Base-by-base conservation (phyloP, 2,329 filamentous ascomycete species). In the Leptographium galeiforme region DNA sequence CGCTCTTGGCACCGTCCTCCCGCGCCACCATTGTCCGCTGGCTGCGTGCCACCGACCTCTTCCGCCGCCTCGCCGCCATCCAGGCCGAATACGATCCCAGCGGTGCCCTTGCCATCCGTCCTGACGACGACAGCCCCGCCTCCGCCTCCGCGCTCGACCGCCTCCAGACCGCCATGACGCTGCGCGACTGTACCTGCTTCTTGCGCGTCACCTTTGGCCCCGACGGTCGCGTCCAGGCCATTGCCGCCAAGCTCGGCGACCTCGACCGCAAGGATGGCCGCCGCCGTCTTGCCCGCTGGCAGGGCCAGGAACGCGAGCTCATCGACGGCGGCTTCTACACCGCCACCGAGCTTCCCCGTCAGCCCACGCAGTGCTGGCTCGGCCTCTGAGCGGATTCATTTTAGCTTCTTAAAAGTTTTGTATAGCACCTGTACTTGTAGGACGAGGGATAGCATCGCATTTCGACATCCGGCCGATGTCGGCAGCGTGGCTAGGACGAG, bases 151-250 rank as follows among this genome's bases (percentile, higher is more conserved):
- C 65, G 4, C 66, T 74, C 39, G 63, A 68, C 12, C 70, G 76
- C 33, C 81, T 86, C 56, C 75, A 78, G 13, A 71, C 87, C 8
- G 85, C 85, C 53, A 91, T 91, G 87, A 90, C 87, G 4, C 66
- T 93, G 58, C 73, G 87, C 50, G 87, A 93, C 69, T 89, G 87
- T 64, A 87, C 85, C 4, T 77, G 87, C 60, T 89, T 84, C 62
- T 70, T 88, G 43, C 78, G 79, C 61, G 75, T 89, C 53, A 57
- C 52, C 6, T 72, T 91, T 1, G 87, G 90, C 63, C 72, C 90
- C 44, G 87, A 91, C 66, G 76, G 85, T 10, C 34, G 16, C 40
- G 45, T 49, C 8, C 56, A 59, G 8, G 63, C 64, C 1, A 65
- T 81, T 8, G 72, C 78, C 53, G 73, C 79, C 45, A 79, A 84